These are phyloP conservation scores for Alternaria conjuncta DNA, from an alignment of 2,329 filamentous ascomycete species.

Conservation along the genomic window DNA sequence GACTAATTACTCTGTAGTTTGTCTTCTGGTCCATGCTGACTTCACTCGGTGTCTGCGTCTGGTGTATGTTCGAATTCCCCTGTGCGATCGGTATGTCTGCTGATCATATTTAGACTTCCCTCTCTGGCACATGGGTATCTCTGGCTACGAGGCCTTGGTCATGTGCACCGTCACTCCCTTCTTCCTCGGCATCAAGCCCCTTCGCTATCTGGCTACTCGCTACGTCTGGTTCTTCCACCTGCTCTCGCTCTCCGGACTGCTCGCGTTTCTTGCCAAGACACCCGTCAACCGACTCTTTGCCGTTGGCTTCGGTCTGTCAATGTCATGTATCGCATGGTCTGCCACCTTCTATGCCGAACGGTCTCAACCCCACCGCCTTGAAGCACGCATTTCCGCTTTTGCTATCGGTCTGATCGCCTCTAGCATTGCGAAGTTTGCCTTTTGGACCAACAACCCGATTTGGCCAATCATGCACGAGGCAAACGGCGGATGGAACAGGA, in stretches of 20 bases:
- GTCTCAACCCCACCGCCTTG: slow-evolving; percentile 74
- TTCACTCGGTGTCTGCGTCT: slow-evolving; percentile 84
- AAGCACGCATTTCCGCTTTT: slow-evolving; percentile 82
- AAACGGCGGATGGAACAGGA: slow-evolving; percentile 92
- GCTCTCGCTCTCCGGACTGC: slow-evolving; percentile 76
- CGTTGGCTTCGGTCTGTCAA: slow-evolving; percentile 79
- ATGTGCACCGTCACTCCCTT: slow-evolving; percentile 84
- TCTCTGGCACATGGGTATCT: slow-evolving; percentile 98
- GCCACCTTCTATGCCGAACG: slow-evolving; percentile 82
- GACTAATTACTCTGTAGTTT: slow-evolving; percentile 63
- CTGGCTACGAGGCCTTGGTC: slow-evolving; percentile 89
- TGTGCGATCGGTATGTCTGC: not conserved
- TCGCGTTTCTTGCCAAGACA: slow-evolving; percentile 76
- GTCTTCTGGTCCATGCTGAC: slow-evolving; percentile 96
- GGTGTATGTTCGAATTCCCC: slow-evolving; percentile 71
- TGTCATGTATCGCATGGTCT: slow-evolving; percentile 83
- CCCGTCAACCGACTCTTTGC: slow-evolving; percentile 79
- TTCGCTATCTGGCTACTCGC: slow-evolving; percentile 72
- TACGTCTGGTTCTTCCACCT: slow-evolving; percentile 77
- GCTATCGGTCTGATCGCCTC: slow-evolving; percentile 82
- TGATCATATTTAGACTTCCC: slow-evolving; percentile 73
- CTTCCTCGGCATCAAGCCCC: slow-evolving; percentile 71
- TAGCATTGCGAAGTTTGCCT: slow-evolving; percentile 89
- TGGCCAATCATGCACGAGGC: slow-evolving; percentile 92
- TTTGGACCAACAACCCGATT: slow-evolving; percentile 92